These are phyloP conservation scores for Neoascochyta sp. DNA, from an alignment of 2,329 filamentous ascomycete species.

Conservation along the genomic window DNA sequence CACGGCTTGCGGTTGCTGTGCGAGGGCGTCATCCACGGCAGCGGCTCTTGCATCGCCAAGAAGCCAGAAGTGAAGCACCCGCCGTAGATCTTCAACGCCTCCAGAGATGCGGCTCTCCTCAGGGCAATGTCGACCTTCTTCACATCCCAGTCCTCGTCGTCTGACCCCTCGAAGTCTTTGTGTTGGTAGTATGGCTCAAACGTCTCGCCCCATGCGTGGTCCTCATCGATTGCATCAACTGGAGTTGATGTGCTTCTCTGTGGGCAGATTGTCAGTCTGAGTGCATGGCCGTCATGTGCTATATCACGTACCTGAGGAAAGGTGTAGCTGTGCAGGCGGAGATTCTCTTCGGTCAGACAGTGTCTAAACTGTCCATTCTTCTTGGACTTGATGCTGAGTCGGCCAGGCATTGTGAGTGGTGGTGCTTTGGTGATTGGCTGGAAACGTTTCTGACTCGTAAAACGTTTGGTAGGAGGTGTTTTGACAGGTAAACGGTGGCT, in stretches of 20 bases:
- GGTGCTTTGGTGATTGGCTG: too few species aligned
- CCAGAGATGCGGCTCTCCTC: conserved; percentile 22
- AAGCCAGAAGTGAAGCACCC: conserved; percentile 33
- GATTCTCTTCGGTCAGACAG: conserved; percentile 30
- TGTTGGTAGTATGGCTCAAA: conserved; percentile 17
- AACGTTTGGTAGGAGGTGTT: too few species aligned
- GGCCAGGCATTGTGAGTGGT: conserved; percentile 9
- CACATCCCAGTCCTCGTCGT: conserved; percentile 19
- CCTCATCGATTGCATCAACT: conserved; percentile 13
- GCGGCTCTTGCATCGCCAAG: conserved; percentile 21
- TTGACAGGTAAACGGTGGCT: background rate
- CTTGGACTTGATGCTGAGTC: conserved; percentile 3
- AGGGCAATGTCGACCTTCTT: conserved; percentile 17
- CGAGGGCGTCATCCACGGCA: too few species aligned
- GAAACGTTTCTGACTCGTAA: conserved; percentile 3
- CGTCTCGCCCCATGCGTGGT: conserved; percentile 12
- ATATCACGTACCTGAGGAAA: conserved; percentile 19
- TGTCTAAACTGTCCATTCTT: conserved; percentile 2
- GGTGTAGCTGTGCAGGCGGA: conserved; percentile 27
- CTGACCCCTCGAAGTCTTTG: conserved; percentile 18
- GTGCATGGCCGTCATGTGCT: background rate
- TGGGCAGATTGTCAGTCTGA: conserved; percentile 5
- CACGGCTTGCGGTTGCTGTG: conserved; percentile 14
- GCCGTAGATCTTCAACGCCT: conserved; percentile 32
- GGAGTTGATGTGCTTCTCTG: conserved; percentile 10